Evolutionary conservation across 306 rosid genomes (phyloP).

Genomic region (Trifolium subterraneum): DNA sequence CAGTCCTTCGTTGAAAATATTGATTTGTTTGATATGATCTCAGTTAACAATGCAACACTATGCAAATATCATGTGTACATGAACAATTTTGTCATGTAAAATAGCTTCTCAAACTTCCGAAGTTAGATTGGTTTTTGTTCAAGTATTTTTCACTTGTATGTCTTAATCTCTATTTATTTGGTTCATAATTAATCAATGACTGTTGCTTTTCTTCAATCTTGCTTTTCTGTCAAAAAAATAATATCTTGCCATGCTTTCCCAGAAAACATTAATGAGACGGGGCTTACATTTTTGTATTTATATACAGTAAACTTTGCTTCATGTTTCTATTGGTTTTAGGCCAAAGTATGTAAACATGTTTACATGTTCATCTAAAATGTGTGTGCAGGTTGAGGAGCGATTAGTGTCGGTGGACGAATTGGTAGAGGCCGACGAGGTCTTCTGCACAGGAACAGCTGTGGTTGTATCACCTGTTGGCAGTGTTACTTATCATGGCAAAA

Average conservation of each 20-base stretch:
- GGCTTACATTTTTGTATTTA: background rate
- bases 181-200: conserved; percentile 19
- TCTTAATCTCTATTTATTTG: background rate
- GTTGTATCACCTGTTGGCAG: conserved; percentile 98
- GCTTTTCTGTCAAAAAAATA: background rate
- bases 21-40: conserved; percentile 11
- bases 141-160: background rate
- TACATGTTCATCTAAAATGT: conserved; percentile 28
- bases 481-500: conserved; percentile 73
- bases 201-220: conserved; percentile 11
- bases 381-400: conserved; percentile 93
- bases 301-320: background rate
- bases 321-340: conserved; percentile 24
- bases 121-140: conserved; percentile 7
- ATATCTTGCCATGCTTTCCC: conserved; percentile 20
- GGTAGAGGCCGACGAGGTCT: conserved; percentile 93
- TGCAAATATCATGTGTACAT: conserved; percentile 21
- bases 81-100: conserved; percentile 25
- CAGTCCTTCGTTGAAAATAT: conserved; percentile 12
- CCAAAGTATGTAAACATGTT: background rate
- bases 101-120: conserved; percentile 11
- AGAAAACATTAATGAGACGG: background rate
- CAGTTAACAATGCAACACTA: conserved; percentile 11
- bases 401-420: conserved; percentile 83
- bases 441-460: conserved; percentile 97